Evolutionary conservation across 2,329 filamentous ascomycete genomes (phyloP), one percentile per base, ranked within the genome.

Genomic region (Helicocarpus griseus): DNA sequence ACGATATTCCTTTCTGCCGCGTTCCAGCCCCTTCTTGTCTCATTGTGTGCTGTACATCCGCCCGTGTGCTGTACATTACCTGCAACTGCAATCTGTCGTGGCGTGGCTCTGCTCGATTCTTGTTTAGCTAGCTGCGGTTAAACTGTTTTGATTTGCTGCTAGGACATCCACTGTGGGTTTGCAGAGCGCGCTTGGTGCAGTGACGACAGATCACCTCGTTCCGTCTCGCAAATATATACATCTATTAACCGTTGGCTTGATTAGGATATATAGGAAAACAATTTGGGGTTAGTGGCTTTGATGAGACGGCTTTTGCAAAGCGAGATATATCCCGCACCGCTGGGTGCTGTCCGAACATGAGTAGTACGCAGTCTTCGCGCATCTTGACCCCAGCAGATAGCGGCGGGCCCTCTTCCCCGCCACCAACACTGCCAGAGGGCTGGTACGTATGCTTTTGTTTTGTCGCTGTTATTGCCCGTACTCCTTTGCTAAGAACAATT

Each of bases 381-480:
- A 54, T 57, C 40, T 28, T 56, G 48, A 57, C 63, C 31, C 66
- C 66, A 47, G 59, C 64, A 40, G 65, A 68, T 45, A 68, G 66
- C 50, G 66, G 65, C 58, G 68, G 68, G 5, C 68, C 68, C 13
- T 68, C 65, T 5, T 63, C 65, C 33, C 62, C 65, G 40, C 68
- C 68, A 43, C 68, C 68, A 41, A 57, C 54, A 35, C 55, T 70
- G 36, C 68, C 68, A 9, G 67, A 69, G 48, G 68, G 68, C 56
- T 70, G 66, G 68, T 70, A 60, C 55, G 65, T 58, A 33, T 31
- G 17, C 48, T 31, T 31, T 40, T 48, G 17, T 44, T 46, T 11
- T 40, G 9, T 29, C 11, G 33, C 9, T 22, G 19, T 29, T 14
- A 38, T 13, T 22, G 19, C 19, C 40, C 39, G 19, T 29, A 31